Evolutionary conservation across 176 grass and related monocot genomes (phyloP).

Genomic region (Zea mays): DNA sequence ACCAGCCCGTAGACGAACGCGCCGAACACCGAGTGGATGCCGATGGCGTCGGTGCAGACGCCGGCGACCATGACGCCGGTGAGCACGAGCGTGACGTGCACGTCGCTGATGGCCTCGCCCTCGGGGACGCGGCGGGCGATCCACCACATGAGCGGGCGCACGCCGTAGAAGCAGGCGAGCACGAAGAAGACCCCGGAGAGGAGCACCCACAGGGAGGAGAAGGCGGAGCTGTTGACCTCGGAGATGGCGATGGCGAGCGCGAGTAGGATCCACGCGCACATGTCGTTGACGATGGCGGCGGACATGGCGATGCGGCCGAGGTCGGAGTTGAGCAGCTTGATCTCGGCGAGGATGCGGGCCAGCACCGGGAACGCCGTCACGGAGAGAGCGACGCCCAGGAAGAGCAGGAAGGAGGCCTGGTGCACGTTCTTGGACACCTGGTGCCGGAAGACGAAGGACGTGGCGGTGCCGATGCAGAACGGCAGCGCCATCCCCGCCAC

Average conservation of each 20-base stretch:
- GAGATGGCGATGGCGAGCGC: slow-evolving; percentile 62
- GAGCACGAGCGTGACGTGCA: slow-evolving; percentile 51
- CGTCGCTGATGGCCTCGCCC: slow-evolving; percentile 52
- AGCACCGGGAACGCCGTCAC: slow-evolving; percentile 84
- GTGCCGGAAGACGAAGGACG: slow-evolving; percentile 50
- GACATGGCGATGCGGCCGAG: slow-evolving; percentile 69
- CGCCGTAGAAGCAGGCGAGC: slow-evolving; percentile 57
- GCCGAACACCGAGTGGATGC: slow-evolving; percentile 70
- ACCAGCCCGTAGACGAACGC: slow-evolving; percentile 74
- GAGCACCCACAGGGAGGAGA: slow-evolving; percentile 63
- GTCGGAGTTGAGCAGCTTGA: slow-evolving; percentile 70
- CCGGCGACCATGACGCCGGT: slow-evolving; percentile 59
- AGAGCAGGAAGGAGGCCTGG: slow-evolving; percentile 65
- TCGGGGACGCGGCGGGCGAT: slow-evolving; percentile 56
- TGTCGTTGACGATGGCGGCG: slow-evolving; percentile 72
- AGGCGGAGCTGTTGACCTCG: slow-evolving; percentile 51
- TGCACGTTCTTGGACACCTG: slow-evolving; percentile 52
- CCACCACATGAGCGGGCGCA: slow-evolving; percentile 69
- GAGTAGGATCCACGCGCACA: slow-evolving; percentile 70
- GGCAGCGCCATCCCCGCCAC: slow-evolving; percentile 46
- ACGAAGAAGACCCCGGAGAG: slow-evolving; percentile 55
- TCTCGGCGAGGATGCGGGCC: slow-evolving; percentile 83
- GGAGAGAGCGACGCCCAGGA: slow-evolving; percentile 76
- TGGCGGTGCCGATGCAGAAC: slow-evolving; percentile 49
- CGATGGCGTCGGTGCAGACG: slow-evolving; percentile 56